A percentile compares a stretch with the other conserved stretches of the same genome.
Conservation (phyloP, 257 asterid genomes). For the Rhazya stricta region DNA sequence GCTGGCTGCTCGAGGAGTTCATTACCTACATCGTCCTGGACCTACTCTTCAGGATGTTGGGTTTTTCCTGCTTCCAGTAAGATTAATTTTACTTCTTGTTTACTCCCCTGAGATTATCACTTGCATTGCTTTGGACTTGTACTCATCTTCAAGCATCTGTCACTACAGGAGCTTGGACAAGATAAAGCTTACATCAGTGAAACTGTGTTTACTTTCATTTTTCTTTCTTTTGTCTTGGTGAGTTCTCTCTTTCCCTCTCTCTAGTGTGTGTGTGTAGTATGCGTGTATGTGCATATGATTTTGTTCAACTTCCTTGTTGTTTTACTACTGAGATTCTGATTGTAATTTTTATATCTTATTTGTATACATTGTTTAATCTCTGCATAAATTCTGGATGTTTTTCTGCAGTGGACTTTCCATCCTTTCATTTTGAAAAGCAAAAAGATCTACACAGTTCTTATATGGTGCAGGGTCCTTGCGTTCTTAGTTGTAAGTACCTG, state of each 20-base stretch:
- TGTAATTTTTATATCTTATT: neutral
- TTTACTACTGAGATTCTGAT: neutral
- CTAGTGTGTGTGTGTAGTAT: too few species aligned
- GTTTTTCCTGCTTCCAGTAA: constrained; percentile 84
- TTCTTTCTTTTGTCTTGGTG: constrained; percentile 78
- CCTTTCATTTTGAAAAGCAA: constrained; percentile 87
- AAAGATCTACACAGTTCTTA: constrained; percentile 85
- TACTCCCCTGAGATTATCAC: neutral
- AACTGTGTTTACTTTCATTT: constrained; percentile 69
- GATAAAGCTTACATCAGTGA: constrained; percentile 88
- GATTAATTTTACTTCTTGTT: constrained; percentile 1
- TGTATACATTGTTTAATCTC: constrained; percentile 9
- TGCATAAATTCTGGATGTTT: constrained; percentile 18
- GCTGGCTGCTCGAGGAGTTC: constrained; percentile 90
- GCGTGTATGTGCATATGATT: neutral
- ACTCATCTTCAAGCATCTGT: constrained; percentile 28
- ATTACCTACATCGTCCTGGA: constrained; percentile 87
- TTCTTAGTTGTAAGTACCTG: constrained; percentile 76
- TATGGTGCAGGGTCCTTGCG: constrained; percentile 97
- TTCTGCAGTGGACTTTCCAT: constrained; percentile 96
- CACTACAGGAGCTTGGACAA: constrained; percentile 76
- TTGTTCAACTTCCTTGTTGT: neutral
- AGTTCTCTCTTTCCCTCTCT: constrained; percentile 28
- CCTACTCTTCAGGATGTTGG: constrained; percentile 85
- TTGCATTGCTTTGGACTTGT: constrained; percentile 17